Percentiles rank a stretch among this genome's conserved stretches.
Conservation (phyloP, 2,329 filamentous ascomycete genomes). For the Fonsecaea pedrosoi region DNA sequence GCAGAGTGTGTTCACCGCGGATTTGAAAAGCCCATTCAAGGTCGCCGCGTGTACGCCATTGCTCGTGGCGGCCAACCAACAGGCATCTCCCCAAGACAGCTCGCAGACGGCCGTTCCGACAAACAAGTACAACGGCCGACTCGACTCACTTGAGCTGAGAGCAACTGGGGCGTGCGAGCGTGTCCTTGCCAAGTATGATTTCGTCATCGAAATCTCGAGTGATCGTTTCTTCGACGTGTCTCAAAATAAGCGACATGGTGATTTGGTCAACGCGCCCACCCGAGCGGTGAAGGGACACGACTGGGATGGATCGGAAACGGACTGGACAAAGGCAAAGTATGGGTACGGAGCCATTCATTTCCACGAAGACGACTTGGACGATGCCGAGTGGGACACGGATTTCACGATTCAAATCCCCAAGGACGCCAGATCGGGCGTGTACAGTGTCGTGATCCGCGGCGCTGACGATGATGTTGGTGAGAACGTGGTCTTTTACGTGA, state of each 20-base stretch:
- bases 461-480: conserved; percentile 44
- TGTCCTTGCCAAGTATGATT: conserved; percentile 23
- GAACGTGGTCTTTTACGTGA: conserved; percentile 10
- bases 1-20: background rate
- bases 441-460: conserved; percentile 43
- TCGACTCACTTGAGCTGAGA: conserved; percentile 18
- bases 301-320: conserved; percentile 44
- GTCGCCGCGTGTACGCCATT: background rate
- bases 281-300: conserved; percentile 46
- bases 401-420: conserved; percentile 42
- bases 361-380: conserved; percentile 50
- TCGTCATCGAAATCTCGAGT: conserved; percentile 20
- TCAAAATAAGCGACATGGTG: conserved; percentile 40
- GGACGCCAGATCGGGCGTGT: conserved; percentile 41
- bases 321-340: conserved; percentile 46
- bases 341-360: conserved; percentile 51
- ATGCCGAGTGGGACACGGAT: conserved; percentile 47
- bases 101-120: conserved; percentile 15
- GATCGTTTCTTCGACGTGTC: conserved; percentile 43
- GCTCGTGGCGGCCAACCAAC: conserved; percentile 12
- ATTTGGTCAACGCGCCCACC: conserved; percentile 46
- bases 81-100: background rate
- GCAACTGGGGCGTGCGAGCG: background rate
- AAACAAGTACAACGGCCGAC: conserved; percentile 21
- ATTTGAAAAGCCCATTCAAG: background rate